These are phyloP conservation scores for Sporothrix dimorphospora DNA, from an alignment of 2,329 filamentous ascomycete species.

Conservation along the genomic window DNA sequence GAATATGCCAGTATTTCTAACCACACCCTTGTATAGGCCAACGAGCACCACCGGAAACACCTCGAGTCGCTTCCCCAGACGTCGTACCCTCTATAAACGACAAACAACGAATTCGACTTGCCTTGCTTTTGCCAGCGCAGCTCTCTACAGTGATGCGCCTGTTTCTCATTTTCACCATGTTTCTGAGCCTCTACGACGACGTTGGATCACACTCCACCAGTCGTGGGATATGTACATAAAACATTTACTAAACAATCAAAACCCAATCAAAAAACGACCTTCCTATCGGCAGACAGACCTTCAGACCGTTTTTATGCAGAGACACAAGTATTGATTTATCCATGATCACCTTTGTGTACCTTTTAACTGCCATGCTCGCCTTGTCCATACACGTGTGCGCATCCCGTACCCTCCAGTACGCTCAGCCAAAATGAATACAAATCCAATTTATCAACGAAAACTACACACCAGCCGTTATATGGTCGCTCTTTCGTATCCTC, in stretches of 20 bases:
- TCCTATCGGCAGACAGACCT: not conserved
- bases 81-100: conserved; percentile 69
- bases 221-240: conserved; percentile 20
- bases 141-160: not conserved
- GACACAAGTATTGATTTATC: not conserved
- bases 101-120: conserved; percentile 4
- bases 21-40: conserved; percentile 61
- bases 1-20: not conserved
- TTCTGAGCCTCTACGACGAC: conserved; percentile 5
- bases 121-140: not conserved
- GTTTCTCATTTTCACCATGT: conserved; percentile 5
- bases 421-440: no score
- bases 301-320: no score
- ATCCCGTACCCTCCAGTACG: no score
- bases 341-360: no score
- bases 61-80: conserved; percentile 80
- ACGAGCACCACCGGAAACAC: conserved; percentile 84
- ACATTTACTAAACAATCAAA: conserved; percentile 5
- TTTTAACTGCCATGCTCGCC: not conserved
- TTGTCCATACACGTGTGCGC: no score
- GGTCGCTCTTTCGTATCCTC: not conserved
- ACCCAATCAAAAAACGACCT: not conserved
- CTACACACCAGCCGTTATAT: not conserved
- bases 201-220: not conserved
- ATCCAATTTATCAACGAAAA: not conserved